These are phyloP conservation scores for Lachancea meyersii DNA, from an alignment of 805 yeast species.

Conservation along the genomic window DNA sequence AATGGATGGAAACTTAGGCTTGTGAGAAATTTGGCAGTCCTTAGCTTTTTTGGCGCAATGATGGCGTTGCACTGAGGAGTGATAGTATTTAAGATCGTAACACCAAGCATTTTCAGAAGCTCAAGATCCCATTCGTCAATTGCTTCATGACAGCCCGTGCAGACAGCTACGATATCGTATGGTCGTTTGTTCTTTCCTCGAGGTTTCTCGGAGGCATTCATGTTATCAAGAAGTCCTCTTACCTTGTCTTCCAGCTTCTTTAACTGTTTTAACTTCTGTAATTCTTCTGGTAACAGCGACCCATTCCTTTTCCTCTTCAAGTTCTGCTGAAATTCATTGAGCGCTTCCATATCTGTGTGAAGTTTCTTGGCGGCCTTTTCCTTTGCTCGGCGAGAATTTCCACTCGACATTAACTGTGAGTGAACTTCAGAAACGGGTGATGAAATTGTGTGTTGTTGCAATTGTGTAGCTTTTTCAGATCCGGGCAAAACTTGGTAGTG, in stretches of 20 bases:
- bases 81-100: slow-evolving; percentile 39
- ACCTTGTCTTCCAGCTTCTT: slow-evolving; percentile 27
- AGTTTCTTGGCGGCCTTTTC: slow-evolving; percentile 60
- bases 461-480: neutral
- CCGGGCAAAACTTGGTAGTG: slow-evolving; percentile 3
- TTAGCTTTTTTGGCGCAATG: slow-evolving; percentile 72
- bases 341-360: slow-evolving; percentile 61
- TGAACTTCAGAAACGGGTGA: slow-evolving; percentile 23
- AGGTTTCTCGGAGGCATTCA: neutral
- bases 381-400: slow-evolving; percentile 40
- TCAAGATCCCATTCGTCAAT: slow-evolving; percentile 40
- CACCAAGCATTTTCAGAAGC: slow-evolving; percentile 48
- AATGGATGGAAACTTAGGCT: slow-evolving; percentile 53
- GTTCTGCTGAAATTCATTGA: slow-evolving; percentile 57
- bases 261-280: slow-evolving; percentile 27
- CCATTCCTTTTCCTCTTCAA: slow-evolving; percentile 36
- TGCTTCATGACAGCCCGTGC: slow-evolving; percentile 60
- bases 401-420: slow-evolving; percentile 10
- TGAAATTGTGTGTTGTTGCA: slow-evolving; percentile 7
- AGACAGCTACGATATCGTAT: slow-evolving; percentile 42
- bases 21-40: slow-evolving; percentile 82
- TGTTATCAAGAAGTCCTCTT: slow-evolving; percentile 11
- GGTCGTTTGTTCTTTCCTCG: slow-evolving; percentile 20
- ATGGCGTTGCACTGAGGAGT: slow-evolving; percentile 42
- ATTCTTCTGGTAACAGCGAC: slow-evolving; percentile 37